Evolutionary conservation across 345 rosid species (phyloP).

Genomic region (Geranium brycei): DNA sequence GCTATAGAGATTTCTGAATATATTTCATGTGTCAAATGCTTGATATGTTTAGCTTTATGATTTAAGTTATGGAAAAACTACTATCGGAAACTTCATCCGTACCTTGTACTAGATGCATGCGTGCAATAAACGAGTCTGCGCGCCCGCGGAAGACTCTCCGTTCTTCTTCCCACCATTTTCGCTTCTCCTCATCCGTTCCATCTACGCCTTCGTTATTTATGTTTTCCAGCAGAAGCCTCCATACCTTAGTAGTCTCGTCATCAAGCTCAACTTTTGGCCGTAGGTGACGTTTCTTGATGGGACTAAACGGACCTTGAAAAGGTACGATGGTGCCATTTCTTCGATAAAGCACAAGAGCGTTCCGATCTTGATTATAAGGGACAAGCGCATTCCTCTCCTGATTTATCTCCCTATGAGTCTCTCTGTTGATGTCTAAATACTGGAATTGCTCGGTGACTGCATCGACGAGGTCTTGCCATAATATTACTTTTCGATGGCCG

Average conservation of each 20-base stretch:
- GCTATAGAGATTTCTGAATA: too few relatives aligned
- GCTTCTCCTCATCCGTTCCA: slow-evolving; percentile 55
- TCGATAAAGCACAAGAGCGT: slow-evolving; percentile 37
- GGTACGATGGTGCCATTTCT: slow-evolving; percentile 54
- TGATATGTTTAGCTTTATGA: not conserved
- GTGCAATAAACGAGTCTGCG: slow-evolving; percentile 74
- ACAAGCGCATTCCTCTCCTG: slow-evolving; percentile 39
- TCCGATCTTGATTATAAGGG: slow-evolving; percentile 35
- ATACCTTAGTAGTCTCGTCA: slow-evolving; percentile 67
- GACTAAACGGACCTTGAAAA: slow-evolving; percentile 20
- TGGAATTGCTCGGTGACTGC: slow-evolving; percentile 29
- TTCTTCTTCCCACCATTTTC: slow-evolving; percentile 76
- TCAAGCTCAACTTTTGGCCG: slow-evolving; percentile 81
- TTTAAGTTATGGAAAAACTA: not conserved
- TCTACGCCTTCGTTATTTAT: slow-evolving; percentile 57
- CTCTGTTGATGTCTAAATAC: slow-evolving; percentile 39
- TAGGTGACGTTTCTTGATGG: slow-evolving; percentile 34
- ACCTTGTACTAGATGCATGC: slow-evolving; percentile 99
- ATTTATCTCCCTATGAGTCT: slow-evolving; percentile 10
- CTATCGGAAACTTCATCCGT: slow-evolving; percentile 7
- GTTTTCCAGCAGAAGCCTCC: slow-evolving; percentile 65
- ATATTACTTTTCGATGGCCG: slow-evolving; percentile 22
- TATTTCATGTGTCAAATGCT: too few relatives aligned
- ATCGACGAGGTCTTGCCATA: slow-evolving; percentile 28
- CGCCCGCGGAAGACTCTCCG: slow-evolving; percentile 66